Evolutionary conservation across 2,329 filamentous ascomycete species (phyloP).

Genomic region (Sclerotinia sclerotiorum): DNA sequence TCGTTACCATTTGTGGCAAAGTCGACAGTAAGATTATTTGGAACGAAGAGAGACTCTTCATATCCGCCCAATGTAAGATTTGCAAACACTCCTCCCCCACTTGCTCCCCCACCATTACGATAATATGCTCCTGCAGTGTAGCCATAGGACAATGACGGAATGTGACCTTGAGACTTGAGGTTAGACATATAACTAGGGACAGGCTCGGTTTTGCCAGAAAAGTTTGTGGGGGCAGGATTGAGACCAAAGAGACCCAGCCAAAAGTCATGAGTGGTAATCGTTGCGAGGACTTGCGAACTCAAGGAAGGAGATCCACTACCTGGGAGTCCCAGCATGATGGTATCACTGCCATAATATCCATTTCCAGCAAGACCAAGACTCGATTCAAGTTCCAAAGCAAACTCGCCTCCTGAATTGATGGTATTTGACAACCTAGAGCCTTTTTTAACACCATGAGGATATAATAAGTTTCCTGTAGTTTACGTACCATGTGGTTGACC

Average conservation of each 20-base stretch:
- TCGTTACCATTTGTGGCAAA: slow-evolving; percentile 43
- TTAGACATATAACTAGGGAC: slow-evolving; percentile 43
- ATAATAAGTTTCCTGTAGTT: not conserved
- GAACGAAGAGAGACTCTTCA: slow-evolving; percentile 44
- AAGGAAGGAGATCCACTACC: slow-evolving; percentile 28
- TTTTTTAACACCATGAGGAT: slow-evolving; percentile 7
- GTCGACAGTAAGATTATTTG: slow-evolving; percentile 43
- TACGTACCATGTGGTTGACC: slow-evolving; percentile 43
- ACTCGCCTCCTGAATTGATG: slow-evolving; percentile 26
- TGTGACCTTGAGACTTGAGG: slow-evolving; percentile 42
- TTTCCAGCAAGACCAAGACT: slow-evolving; percentile 27
- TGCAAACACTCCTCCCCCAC: slow-evolving; percentile 26
- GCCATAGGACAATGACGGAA: slow-evolving; percentile 46
- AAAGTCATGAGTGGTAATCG: slow-evolving; percentile 39
- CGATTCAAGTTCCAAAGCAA: slow-evolving; percentile 29
- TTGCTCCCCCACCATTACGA: slow-evolving; percentile 33
- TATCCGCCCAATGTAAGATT: slow-evolving; percentile 42
- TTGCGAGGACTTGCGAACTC: slow-evolving; percentile 33
- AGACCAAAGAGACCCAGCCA: slow-evolving; percentile 36
- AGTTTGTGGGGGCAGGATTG: slow-evolving; percentile 31
- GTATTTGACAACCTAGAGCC: slow-evolving; percentile 28
- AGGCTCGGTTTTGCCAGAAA: slow-evolving; percentile 25
- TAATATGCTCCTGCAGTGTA: slow-evolving; percentile 47
- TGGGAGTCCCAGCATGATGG: slow-evolving; percentile 27
- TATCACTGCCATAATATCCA: slow-evolving; percentile 34